Evolutionary conservation across 176 grass and related monocot species (phyloP).

Genomic region (Carex cristatella): DNA sequence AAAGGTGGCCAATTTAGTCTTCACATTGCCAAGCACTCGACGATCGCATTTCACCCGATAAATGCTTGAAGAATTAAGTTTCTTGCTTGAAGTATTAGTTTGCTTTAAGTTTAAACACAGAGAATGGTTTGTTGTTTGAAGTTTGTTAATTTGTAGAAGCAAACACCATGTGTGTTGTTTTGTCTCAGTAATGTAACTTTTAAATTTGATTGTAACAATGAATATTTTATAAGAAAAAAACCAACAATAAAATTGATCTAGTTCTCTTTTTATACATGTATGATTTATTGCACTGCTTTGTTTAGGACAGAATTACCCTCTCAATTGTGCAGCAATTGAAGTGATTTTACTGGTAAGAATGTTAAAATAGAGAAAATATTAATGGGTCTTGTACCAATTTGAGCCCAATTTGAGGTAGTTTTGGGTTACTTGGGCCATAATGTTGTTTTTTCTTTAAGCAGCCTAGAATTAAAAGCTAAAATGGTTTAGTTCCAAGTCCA

Average conservation of each 20-base stretch:
- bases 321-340: too few species aligned
- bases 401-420: background rate
- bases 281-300: too few species aligned
- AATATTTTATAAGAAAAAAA: background rate
- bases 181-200: constrained; percentile 2
- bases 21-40: constrained; percentile 24
- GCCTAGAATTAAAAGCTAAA: background rate
- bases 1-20: constrained; percentile 32
- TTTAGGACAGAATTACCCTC: too few species aligned
- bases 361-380: background rate
- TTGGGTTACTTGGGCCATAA: background rate
- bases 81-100: background rate
- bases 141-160: background rate
- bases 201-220: background rate
- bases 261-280: background rate
- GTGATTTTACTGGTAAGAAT: background rate
- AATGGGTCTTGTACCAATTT: background rate
- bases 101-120: background rate
- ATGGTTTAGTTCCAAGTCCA: background rate
- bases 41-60: constrained; percentile 19
- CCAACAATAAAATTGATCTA: background rate
- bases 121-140: background rate
- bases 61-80: background rate
- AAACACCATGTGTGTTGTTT: background rate
- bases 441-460: background rate